Base-by-base conservation (phyloP, 2,329 filamentous ascomycete genomes). In the Nannizzia gypsea region DNA sequence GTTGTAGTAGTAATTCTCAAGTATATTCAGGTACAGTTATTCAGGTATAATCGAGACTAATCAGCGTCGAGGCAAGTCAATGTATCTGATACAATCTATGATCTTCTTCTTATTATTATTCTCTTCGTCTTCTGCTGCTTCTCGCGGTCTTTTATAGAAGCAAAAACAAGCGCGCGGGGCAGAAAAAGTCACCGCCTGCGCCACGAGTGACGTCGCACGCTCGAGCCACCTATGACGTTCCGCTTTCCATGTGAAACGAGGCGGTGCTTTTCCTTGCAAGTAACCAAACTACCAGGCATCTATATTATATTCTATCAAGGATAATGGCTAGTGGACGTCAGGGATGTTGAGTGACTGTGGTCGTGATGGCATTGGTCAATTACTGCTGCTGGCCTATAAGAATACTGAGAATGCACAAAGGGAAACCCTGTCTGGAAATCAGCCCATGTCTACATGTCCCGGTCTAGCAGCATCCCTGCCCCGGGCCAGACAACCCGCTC, bases 161-260 rank as follows among this genome's bases (percentile, higher is more conserved):
- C 15, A 36, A 34, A 52, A 40, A 61, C 59, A 55, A 57, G 54
- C 62, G 62, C 60, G 62, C 17, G 22, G 44, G 44, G 17, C 17
- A 26, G 13, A 52, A 52, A 24, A 26, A 31, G 15, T 42, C 15
- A 42, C 38, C 38, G 38, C 38, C 13, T 68, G 67, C 66, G 70
- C 70, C 71, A 70, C 68, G 67, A 11, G 63, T 72, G 70, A 72
- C 70, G 70, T 72, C 67, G 56, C 48, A 2, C 66, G 68, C 68
- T 15, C 67, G 70, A 69, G 68, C 67, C 68, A 62, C 13, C 22
- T 24, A 20, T 57, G 60, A 56, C 55, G n/a, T 24, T 17, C 8
- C 13, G 17, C 57, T 34, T 59, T 36, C 13, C 48, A 52, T 52
- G 48, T 52, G 48, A 52, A 52, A 44, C 15, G 42, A 46, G 42